Percentiles rank a stretch among this genome's conserved stretches.
Evolutionary conservation across 2,329 filamentous ascomycete species (phyloP).

Genomic region (Lanzia echinophila): DNA sequence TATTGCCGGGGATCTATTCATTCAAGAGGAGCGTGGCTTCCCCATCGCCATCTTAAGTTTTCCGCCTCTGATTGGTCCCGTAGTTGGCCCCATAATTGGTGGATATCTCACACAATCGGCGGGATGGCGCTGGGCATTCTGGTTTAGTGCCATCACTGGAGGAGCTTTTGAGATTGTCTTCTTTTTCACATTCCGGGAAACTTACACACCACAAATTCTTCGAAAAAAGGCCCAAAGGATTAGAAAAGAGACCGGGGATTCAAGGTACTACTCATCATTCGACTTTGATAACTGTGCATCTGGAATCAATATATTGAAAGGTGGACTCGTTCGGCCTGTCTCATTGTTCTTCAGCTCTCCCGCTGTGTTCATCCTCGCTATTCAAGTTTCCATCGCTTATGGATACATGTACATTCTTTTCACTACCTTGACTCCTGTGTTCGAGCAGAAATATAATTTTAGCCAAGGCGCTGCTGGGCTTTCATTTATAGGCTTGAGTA

Average conservation of each 20-base stretch:
- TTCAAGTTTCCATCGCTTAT: conserved; percentile 37
- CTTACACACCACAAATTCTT: conserved; percentile 53
- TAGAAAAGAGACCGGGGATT: conserved; percentile 32
- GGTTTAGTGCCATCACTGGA: conserved; percentile 37
- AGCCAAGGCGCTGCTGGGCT: conserved; percentile 45
- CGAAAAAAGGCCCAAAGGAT: conserved; percentile 32
- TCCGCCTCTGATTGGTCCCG: conserved; percentile 24
- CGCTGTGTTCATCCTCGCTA: conserved; percentile 30
- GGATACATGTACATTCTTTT: conserved; percentile 40
- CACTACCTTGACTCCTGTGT: conserved; percentile 38
- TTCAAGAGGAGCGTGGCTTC: conserved; percentile 38
- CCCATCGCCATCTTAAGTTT: conserved; percentile 32
- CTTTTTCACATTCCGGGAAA: conserved; percentile 46
- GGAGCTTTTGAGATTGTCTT: conserved; percentile 39
- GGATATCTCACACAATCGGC: conserved; percentile 36
- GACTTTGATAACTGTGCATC: too few relatives aligned
- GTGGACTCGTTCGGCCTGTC: too few relatives aligned
- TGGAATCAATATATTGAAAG: too few relatives aligned
- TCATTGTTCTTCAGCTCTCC: conserved; percentile 34
- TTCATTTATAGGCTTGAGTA: conserved; percentile 48
- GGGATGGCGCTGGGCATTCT: conserved; percentile 48
- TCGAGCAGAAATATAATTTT: conserved; percentile 34
- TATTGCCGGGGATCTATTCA: conserved; percentile 41
- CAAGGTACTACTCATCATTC: conserved; percentile 7
- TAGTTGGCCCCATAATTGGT: conserved; percentile 28